Percentiles rank a stretch among this genome's conserved stretches.
Conservation (phyloP, 192 early-diverging fungal genomes). For the Diversispora epigaea region DNA sequence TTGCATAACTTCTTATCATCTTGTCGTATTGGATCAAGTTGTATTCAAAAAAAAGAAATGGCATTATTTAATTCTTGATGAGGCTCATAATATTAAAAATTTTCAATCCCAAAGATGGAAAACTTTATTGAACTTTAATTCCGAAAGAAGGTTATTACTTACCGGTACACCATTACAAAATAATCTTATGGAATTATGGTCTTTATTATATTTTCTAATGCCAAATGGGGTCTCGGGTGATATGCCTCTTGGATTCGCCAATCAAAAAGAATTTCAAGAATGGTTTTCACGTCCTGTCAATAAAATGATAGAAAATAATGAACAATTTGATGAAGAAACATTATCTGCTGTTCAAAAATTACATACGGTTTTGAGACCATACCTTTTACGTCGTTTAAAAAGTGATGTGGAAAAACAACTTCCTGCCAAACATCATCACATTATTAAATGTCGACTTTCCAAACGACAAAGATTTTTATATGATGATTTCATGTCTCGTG, state of each 20-base stretch:
- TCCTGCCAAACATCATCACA: conserved; percentile 65
- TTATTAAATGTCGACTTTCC: conserved; percentile 69
- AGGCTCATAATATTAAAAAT: conserved; percentile 77
- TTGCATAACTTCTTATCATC: conserved; percentile 64
- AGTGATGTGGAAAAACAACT: conserved; percentile 66
- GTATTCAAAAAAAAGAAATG: conserved; percentile 60
- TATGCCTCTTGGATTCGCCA: conserved; percentile 80
- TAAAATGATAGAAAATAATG: conserved; percentile 65
- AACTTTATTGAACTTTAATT: conserved; percentile 69
- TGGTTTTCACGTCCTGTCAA: conserved; percentile 91
- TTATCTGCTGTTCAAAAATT: conserved; percentile 56
- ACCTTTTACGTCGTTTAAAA: conserved; percentile 65
- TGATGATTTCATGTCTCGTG: conserved; percentile 79
- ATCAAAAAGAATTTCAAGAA: conserved; percentile 76
- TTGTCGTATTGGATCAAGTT: conserved; percentile 57
- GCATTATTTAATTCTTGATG: conserved; percentile 70
- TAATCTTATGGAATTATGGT: conserved; percentile 86
- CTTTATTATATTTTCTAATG: conserved; percentile 82
- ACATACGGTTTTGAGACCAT: conserved; percentile 64
- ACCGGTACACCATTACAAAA: conserved; percentile 92
- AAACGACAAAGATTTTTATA: conserved; percentile 72
- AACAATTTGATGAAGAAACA: conserved; percentile 52
- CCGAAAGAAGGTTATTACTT: conserved; percentile 65
- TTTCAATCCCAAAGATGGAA: conserved; percentile 74
- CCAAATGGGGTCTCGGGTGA: conserved; percentile 59